phyloP scores from a whole-genome alignment of 371 early-diverging fungal species.

The Dichotomocladium elegans region DNA sequence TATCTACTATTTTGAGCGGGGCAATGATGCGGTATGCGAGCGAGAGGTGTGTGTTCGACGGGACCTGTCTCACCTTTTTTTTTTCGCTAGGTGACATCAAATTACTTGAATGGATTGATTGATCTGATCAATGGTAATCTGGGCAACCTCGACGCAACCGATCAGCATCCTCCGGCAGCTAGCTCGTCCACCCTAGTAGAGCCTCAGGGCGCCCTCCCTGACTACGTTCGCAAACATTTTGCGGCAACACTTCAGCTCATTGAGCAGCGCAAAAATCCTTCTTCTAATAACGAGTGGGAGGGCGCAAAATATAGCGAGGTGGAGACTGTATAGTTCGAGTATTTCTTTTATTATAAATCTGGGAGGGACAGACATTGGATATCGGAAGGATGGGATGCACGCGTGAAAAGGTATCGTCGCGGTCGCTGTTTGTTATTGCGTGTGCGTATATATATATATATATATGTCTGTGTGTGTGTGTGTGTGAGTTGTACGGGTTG shows the following conservation, averaged over 20 bases:
- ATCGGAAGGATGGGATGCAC: too few relatives aligned
- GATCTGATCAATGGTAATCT: conserved; percentile 81
- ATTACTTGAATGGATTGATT: conserved; percentile 85
- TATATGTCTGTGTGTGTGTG: too few relatives aligned
- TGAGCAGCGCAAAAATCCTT: conserved; percentile 17
- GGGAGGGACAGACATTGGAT: too few relatives aligned
- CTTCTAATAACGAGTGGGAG: conserved; percentile 17
- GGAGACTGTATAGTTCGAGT: conserved; percentile 4
- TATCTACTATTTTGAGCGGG: conserved; percentile 84
- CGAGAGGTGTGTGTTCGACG: background rate
- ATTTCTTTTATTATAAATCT: too few relatives aligned
- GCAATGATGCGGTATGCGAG: conserved; percentile 62
- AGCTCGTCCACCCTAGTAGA: conserved; percentile 58
- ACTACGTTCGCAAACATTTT: conserved; percentile 60
- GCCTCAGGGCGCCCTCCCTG: conserved; percentile 44
- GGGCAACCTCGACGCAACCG: conserved; percentile 63
- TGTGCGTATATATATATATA: too few relatives aligned
- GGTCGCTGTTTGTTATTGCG: too few relatives aligned
- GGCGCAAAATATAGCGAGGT: conserved; percentile 26
- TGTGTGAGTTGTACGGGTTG: too few relatives aligned
- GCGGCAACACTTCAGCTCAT: conserved; percentile 56
- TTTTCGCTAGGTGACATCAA: conserved; percentile 57
- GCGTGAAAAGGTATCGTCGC: too few relatives aligned
- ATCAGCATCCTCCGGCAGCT: conserved; percentile 58
- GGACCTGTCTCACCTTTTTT: background rate